Evolutionary conservation across 768 basidiomycete genomes (phyloP).

Genomic region (Hericium coralloides): DNA sequence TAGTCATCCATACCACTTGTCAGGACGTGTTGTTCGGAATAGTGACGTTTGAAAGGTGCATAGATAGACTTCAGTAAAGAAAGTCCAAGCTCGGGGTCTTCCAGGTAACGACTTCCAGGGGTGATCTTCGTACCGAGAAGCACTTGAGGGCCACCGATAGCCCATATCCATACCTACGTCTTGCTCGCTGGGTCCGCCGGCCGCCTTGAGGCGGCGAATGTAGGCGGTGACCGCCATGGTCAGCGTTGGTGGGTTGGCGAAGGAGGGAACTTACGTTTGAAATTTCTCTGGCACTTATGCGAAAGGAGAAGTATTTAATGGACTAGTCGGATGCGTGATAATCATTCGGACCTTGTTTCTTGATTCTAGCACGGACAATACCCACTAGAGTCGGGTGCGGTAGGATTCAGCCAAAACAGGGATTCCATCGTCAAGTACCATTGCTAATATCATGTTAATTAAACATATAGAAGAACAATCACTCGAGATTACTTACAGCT

Average conservation of each 20-base stretch:
- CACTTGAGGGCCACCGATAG: constrained; percentile 41
- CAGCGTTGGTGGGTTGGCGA: constrained; percentile 93
- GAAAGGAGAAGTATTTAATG: neutral
- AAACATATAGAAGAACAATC: neutral
- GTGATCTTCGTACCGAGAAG: constrained; percentile 20
- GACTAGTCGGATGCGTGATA: neutral
- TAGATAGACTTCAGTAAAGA: constrained; percentile 77
- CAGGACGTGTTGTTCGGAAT: constrained; percentile 78
- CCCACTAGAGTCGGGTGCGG: constrained; percentile 52
- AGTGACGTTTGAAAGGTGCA: constrained; percentile 76
- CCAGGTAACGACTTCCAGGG: constrained; percentile 32
- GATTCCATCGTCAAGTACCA: constrained; percentile 60
- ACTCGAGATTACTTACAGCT: constrained; percentile 38
- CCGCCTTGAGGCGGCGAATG: constrained; percentile 59
- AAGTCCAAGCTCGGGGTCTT: constrained; percentile 52
- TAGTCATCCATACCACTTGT: constrained; percentile 98
- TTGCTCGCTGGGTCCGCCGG: constrained; percentile 39
- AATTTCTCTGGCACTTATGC: constrained; percentile 78
- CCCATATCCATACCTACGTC: constrained; percentile 61
- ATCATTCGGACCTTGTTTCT: constrained; percentile 63
- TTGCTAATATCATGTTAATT: constrained; percentile 33
- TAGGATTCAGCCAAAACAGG: constrained; percentile 54
- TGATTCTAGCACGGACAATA: constrained; percentile 60
- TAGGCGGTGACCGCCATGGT: constrained; percentile 90
- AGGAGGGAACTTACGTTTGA: constrained; percentile 89